Evolutionary conservation across 768 basidiomycete genomes (phyloP), one percentile per base, ranked within the genome.

Genomic region (Cystofilobasidium ferigula): DNA sequence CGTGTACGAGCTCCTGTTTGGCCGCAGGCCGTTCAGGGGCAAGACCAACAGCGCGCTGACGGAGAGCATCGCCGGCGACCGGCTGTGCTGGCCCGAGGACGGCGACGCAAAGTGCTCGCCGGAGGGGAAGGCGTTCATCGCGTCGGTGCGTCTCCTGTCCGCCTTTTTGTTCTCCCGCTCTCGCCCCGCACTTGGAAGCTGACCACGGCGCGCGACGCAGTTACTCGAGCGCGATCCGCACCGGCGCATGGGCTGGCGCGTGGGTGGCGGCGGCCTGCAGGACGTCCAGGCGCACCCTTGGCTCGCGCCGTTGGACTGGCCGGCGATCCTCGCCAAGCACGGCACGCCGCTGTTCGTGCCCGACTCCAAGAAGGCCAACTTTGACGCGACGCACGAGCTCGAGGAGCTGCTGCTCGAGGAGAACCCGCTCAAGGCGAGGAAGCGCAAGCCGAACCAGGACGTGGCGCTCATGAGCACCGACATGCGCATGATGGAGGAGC

Each of bases 341-440:
- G 28, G 62, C 45, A 61, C 24, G 34, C 36, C 40, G 57, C 47
- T 69, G 38, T 24, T 63, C 26, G 35, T 43, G 5, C 56, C 16
- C 42, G 73, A 98, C 93, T 85, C 86, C n/a, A 98, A 97, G 79
- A 95, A 95, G 77, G 91, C 94, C 35, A 97, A 99, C 76, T 99
- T 99, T 74, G 94, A 99, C 74, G 93, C 94, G 32, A 97, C 94
- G 16, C 93, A 98, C 73, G 94, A 99, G 76, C 79, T 99, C 40
- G 94, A 99, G 73, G 94, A 99, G 77, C 80, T 99, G 26, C 77
- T 99, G 14, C 78, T 99, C 22, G 94, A 99, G 76, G 93, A 97
- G 74, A 97, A 98, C 71, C 94, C 94, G 48, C 80, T 99, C 63
- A 97, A 97, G 74, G 93, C 94, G 12, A 86, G 90, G 73, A 85